Evolutionary conservation across 2,329 filamentous ascomycete species (phyloP), one percentile per base, ranked within the genome.

Genomic region (Fusarium compactum): DNA sequence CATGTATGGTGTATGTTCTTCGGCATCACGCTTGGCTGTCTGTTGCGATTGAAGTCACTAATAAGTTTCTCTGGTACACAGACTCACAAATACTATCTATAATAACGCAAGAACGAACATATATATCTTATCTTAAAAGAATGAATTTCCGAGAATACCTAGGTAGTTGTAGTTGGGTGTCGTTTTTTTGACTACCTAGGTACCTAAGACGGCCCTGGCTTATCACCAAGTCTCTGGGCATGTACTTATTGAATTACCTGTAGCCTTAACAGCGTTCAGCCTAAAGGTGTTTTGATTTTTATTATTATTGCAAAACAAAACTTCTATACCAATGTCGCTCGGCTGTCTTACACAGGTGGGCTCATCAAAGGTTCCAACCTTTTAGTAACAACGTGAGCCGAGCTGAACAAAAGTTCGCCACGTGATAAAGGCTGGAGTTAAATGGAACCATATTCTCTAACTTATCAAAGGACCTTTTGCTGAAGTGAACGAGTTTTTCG

Each of bases 361-460:
- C 47, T 71, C 58, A 65, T 60, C 47, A 71, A 71, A 69, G 54
- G 67, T 68, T 67, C 67, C 51, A 62, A 52, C 57, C 30, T 57
- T 62, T 45, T 64, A 51, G 63, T 59, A 60, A 45, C 58, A 57
- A 32, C 24, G 43, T 57, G 58, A 70, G 50, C 53, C 46, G 34
- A 59, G 58, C 45, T 32, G 55, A 46, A 65, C 68, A 70, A 70
- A 70, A 70, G 68, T 70, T 70, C 68, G 59, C 55, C 58, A 59
- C 51, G 63, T 68, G 67, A 53, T 43, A 32, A 41, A 62, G 45
- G 46, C 48, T 45, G 40, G 24, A 51, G 45, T 45, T 47, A 25
- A 50, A 67, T 70, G 66, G 53, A 70, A 61, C 52, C 38, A 50
- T 70, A 32, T 58, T 18, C n/a, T 32, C 44, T 54, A 52, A 51